phyloP scores from a whole-genome alignment of 1,139 yeast species.

The Starmera stellimalicola region DNA sequence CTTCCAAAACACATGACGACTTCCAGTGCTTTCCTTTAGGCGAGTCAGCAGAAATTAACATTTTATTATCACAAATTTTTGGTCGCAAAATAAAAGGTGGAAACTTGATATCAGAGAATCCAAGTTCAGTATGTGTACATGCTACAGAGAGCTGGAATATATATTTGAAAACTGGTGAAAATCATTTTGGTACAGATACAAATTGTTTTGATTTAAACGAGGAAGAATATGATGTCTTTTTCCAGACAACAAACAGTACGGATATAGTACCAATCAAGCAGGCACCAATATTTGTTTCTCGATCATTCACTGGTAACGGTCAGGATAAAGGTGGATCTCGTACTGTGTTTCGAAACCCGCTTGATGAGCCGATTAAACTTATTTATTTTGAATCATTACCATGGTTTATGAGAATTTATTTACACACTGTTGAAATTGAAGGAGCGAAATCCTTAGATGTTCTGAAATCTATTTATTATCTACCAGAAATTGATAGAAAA shows the following conservation, averaged over 20 bases:
- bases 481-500: slow-evolving; percentile 71
- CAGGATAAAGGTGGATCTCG: slow-evolving; percentile 89
- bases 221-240: slow-evolving; percentile 29
- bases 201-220: slow-evolving; percentile 29
- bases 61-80: slow-evolving; percentile 55
- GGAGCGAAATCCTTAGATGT: slow-evolving; percentile 21
- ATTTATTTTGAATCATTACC: slow-evolving; percentile 79
- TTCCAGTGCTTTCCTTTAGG: slow-evolving; percentile 76
- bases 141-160: slow-evolving; percentile 38
- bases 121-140: slow-evolving; percentile 36
- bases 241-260: slow-evolving; percentile 29
- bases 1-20: slow-evolving; percentile 40
- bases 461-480: slow-evolving; percentile 48
- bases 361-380: slow-evolving; percentile 36
- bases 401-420: slow-evolving; percentile 83
- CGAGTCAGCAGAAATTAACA: slow-evolving; percentile 41
- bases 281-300: slow-evolving; percentile 68
- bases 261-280: slow-evolving; percentile 26
- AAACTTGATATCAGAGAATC: slow-evolving; percentile 38
- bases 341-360: slow-evolving; percentile 63
- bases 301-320: slow-evolving; percentile 88
- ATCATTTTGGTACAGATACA: slow-evolving; percentile 21
- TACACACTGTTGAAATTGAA: slow-evolving; percentile 49
- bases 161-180: slow-evolving; percentile 20
- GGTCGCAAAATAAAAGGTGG: slow-evolving; percentile 61